A percentile compares a stretch with the other conserved stretches of the same genome.
phyloP scores from a whole-genome alignment of 352 stramenopile species.

The Phytophthora kernoviae region DNA sequence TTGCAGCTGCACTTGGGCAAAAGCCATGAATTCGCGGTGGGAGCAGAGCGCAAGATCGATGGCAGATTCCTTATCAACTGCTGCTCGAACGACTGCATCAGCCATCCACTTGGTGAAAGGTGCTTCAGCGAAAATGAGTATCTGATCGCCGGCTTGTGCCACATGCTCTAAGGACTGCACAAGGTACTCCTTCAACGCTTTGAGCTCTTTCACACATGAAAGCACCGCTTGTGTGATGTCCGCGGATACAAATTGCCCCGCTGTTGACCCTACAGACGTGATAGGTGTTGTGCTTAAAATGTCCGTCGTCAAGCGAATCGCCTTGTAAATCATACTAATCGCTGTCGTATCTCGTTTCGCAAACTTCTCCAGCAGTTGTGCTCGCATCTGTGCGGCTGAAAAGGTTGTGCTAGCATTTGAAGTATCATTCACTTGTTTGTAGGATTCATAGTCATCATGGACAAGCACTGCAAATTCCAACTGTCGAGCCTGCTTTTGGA shows the following conservation, averaged over 20 bases:
- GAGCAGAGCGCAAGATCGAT: constrained; percentile 63
- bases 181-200: constrained; percentile 70
- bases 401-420: not conserved
- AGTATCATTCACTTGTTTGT: constrained; percentile 11
- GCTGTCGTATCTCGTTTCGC: constrained; percentile 63
- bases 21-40: constrained; percentile 65
- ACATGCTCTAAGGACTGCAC: constrained; percentile 62
- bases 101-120: constrained; percentile 28
- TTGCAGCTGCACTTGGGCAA: constrained; percentile 42
- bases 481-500: constrained; percentile 54
- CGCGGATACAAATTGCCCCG: constrained; percentile 29
- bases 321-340: constrained; percentile 67
- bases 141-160: constrained; percentile 25
- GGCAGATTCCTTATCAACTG: constrained; percentile 43
- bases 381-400: constrained; percentile 27
- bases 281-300: constrained; percentile 56
- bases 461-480: constrained; percentile 44
- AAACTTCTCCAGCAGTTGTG: constrained; percentile 52
- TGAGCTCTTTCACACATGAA: constrained; percentile 73
- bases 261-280: not conserved
- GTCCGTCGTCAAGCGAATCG: constrained; percentile 69
- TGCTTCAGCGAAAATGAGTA: constrained; percentile 12
- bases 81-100: constrained; percentile 22
- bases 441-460: constrained; percentile 16
- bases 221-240: constrained; percentile 67